A percentile compares a stretch with the other conserved stretches of the same genome.
These are phyloP conservation scores for Scutellaria galericulata DNA, from an alignment of 257 asterid species.

Conservation along the genomic window DNA sequence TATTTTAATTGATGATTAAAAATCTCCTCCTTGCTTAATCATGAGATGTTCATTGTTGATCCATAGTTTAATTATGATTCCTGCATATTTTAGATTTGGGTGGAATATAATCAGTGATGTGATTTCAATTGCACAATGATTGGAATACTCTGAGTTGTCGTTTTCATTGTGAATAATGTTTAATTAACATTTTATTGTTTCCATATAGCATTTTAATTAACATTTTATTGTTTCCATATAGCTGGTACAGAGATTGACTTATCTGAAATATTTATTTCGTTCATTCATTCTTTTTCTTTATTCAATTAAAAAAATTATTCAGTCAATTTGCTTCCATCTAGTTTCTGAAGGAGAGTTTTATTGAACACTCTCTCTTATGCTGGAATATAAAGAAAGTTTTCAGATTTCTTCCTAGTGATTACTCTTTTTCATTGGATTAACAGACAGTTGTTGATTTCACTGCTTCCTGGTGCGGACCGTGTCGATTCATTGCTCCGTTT, in stretches of 20 bases:
- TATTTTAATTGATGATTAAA: too few species aligned
- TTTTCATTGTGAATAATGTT: too few species aligned
- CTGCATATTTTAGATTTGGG: slow-evolving; percentile 23
- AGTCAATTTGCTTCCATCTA: not conserved
- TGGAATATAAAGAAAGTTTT: not conserved
- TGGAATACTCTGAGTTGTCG: slow-evolving; percentile 7
- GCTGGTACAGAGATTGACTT: not conserved
- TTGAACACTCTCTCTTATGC: not conserved
- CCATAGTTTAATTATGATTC: not conserved
- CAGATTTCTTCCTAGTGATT: not conserved
- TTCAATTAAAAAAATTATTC: not conserved
- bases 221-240: too few species aligned
- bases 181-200: too few species aligned
- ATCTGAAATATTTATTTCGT: not conserved
- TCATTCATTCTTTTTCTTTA: not conserved
- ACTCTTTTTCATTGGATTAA: not conserved
- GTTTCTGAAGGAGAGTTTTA: not conserved
- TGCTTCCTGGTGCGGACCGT: slow-evolving; percentile 98
- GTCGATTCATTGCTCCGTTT: slow-evolving; percentile 85
- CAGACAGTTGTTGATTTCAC: slow-evolving; percentile 95
- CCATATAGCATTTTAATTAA: too few species aligned
- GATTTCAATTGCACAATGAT: slow-evolving; percentile 9
- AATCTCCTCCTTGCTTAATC: too few species aligned
- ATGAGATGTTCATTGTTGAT: not conserved
- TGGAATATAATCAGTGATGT: slow-evolving; percentile 5